These are phyloP conservation scores for Phytopythium cucurbitacearum DNA, from an alignment of 352 stramenopile species.

Conservation along the genomic window DNA sequence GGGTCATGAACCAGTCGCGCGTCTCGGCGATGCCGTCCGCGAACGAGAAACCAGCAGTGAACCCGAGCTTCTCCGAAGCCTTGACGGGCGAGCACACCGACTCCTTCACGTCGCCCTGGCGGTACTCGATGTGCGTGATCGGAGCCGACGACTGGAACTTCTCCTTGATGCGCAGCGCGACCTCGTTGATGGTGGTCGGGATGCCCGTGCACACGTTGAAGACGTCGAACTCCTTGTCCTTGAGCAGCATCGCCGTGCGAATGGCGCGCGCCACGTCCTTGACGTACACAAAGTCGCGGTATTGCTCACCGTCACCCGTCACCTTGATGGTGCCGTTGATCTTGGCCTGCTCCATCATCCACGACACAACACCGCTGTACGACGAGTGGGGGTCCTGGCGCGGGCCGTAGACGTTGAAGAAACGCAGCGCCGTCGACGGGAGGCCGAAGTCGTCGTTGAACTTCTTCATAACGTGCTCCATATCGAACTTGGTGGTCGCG, in stretches of 20 bases:
- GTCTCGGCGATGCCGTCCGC: constrained; percentile 63
- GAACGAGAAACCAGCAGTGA: constrained; percentile 64
- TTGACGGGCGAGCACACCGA: constrained; percentile 74
- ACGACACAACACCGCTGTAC: constrained; percentile 81
- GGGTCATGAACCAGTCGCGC: constrained; percentile 70
- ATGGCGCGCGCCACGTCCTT: constrained; percentile 83
- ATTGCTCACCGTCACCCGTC: constrained; percentile 70
- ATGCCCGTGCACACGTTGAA: constrained; percentile 84
- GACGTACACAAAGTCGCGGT: constrained; percentile 85
- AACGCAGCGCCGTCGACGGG: constrained; percentile 69
- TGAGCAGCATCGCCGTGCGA: constrained; percentile 68
- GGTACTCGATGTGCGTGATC: constrained; percentile 66
- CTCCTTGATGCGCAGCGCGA: constrained; percentile 63
- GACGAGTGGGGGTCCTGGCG: constrained; percentile 80
- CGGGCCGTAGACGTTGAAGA: constrained; percentile 85
- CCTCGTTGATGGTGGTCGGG: constrained; percentile 62
- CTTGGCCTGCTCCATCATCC: constrained; percentile 86
- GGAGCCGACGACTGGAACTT: constrained; percentile 59
- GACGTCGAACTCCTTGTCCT: constrained; percentile 66
- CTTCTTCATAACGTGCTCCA: constrained; percentile 76
- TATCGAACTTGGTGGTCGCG: constrained; percentile 81
- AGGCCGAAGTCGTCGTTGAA: constrained; percentile 69
- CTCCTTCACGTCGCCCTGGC: constrained; percentile 77
- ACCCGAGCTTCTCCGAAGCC: constrained; percentile 63
- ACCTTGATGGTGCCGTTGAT: constrained; percentile 81